Conservation (phyloP, 352 stramenopile genomes). For the Phytophthora citrophthora region DNA sequence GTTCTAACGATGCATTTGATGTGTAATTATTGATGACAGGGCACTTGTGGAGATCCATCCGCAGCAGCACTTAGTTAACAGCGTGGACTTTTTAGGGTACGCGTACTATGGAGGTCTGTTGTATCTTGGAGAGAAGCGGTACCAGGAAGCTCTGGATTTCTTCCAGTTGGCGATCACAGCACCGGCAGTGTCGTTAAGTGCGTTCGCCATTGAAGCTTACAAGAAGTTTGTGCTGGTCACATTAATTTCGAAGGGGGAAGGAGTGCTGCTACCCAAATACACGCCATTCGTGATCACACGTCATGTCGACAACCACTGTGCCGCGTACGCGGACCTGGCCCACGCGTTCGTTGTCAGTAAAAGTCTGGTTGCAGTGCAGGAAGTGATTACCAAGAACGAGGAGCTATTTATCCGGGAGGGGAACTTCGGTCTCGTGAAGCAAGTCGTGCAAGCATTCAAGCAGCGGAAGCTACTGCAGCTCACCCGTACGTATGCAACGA, state of each 20-base stretch:
- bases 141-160: slow-evolving; percentile 74
- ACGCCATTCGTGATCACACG: slow-evolving; percentile 78
- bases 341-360: slow-evolving; percentile 61
- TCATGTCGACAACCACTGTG: slow-evolving; percentile 73
- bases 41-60: slow-evolving; percentile 76
- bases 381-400: slow-evolving; percentile 50
- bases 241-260: slow-evolving; percentile 64
- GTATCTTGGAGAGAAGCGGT: slow-evolving; percentile 79
- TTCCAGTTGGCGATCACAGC: slow-evolving; percentile 78
- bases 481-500: slow-evolving; percentile 80
- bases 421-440: slow-evolving; percentile 84
- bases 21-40: slow-evolving; percentile 33
- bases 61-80: slow-evolving; percentile 53
- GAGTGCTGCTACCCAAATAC: slow-evolving; percentile 75
- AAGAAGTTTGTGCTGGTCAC: slow-evolving; percentile 83
- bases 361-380: slow-evolving; percentile 36
- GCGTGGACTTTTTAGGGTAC: slow-evolving; percentile 82
- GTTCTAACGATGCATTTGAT: slow-evolving; percentile 17
- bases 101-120: slow-evolving; percentile 85
- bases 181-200: slow-evolving; percentile 73
- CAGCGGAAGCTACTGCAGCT: slow-evolving; percentile 77
- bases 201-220: slow-evolving; percentile 84
- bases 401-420: slow-evolving; percentile 60
- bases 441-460: slow-evolving; percentile 71
- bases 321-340: slow-evolving; percentile 59